Conservation (phyloP, 352 stramenopile species). For the Globisporangium ultimum region DNA sequence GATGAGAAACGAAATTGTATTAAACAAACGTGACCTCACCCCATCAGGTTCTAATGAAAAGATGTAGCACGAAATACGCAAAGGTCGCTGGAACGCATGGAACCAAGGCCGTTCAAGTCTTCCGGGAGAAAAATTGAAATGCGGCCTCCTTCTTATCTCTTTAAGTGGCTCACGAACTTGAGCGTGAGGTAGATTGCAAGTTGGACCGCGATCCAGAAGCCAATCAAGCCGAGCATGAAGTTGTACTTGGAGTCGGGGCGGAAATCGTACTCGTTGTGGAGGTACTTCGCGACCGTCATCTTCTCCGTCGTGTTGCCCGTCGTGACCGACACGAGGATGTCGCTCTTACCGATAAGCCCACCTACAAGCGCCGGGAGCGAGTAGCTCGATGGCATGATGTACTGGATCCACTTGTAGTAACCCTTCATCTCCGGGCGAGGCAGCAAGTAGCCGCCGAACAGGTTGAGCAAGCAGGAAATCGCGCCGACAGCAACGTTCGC, state of each 20-base stretch:
- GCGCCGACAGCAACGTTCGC: slow-evolving; percentile 71
- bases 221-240: slow-evolving; percentile 40
- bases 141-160: slow-evolving; percentile 11
- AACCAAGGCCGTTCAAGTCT: too few species aligned
- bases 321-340: slow-evolving; percentile 21
- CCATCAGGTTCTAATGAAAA: too few species aligned
- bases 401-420: slow-evolving; percentile 27
- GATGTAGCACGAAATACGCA: too few species aligned
- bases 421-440: slow-evolving; percentile 16
- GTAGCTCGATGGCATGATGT: slow-evolving; percentile 25
- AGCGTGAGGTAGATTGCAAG: slow-evolving; percentile 55
- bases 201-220: slow-evolving; percentile 58
- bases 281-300: slow-evolving; percentile 27
- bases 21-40: too few species aligned
- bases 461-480: slow-evolving; percentile 62
- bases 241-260: slow-evolving; percentile 38
- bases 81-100: too few species aligned
- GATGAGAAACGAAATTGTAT: too few species aligned
- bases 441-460: slow-evolving; percentile 23
- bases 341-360: slow-evolving; percentile 27
- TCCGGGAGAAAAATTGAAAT: too few species aligned
- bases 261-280: slow-evolving; percentile 52
- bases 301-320: background rate
- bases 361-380: slow-evolving; percentile 17
- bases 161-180: slow-evolving; percentile 69